Evolutionary conservation across 2,329 filamentous ascomycete species (phyloP).

Genomic region (Thyridium curvatum): DNA sequence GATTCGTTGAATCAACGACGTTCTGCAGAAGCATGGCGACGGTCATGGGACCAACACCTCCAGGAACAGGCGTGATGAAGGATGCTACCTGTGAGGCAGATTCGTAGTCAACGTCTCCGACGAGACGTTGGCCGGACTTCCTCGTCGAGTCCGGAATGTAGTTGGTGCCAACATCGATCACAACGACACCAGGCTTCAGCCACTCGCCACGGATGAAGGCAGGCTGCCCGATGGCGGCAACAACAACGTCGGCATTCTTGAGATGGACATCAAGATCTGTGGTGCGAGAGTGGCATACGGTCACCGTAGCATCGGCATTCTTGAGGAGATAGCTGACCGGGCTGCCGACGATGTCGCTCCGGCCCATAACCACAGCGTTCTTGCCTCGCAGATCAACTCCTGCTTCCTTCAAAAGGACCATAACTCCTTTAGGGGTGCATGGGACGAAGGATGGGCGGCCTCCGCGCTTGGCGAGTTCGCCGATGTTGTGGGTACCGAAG

Average conservation of each 20-base stretch:
- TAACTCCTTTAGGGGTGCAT: conserved; percentile 95
- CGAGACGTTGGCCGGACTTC: conserved; percentile 87
- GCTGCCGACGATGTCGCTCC: conserved; percentile 96
- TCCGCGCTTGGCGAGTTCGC: conserved; percentile 92
- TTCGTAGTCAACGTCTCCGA: conserved; percentile 92
- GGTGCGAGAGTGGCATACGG: conserved; percentile 90
- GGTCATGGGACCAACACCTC: conserved; percentile 97
- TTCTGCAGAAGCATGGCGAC: conserved; percentile 98
- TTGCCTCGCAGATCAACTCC: conserved; percentile 83
- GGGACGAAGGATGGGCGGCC: conserved; percentile 85
- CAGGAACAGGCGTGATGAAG: conserved; percentile 90
- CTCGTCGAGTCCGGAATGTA: conserved; percentile 83
- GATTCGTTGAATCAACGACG: conserved; percentile 77
- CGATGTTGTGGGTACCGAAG: conserved; percentile 90
- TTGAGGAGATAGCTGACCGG: conserved; percentile 94
- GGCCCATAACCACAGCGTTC: conserved; percentile 87
- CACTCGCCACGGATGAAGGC: conserved; percentile 90
- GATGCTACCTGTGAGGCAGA: conserved; percentile 80
- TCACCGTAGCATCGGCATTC: conserved; percentile 94
- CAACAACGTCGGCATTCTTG: conserved; percentile 79
- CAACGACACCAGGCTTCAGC: conserved; percentile 89
- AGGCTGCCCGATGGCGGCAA: conserved; percentile 85
- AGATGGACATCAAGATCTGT: conserved; percentile 65
- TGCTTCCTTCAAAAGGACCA: conserved; percentile 80
- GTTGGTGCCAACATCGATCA: conserved; percentile 97